A percentile compares a stretch with the other conserved stretches of the same genome.
Evolutionary conservation across 228 moss, liverwort and hornwort genomes (phyloP).

Genomic region (Sphagnum magellanicum): DNA sequence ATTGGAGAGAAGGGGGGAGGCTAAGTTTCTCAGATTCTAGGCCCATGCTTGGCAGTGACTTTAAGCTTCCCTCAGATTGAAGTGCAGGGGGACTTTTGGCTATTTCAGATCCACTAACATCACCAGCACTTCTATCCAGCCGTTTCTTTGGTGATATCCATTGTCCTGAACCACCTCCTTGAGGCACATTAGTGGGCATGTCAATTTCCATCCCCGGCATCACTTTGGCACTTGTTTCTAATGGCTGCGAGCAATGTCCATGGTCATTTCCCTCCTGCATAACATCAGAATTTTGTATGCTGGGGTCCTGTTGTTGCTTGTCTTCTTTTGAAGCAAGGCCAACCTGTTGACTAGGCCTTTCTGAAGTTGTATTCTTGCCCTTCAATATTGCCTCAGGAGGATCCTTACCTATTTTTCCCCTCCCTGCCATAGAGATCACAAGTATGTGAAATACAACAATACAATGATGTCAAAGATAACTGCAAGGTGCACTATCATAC

Average conservation of each 20-base stretch:
- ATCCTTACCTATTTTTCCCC: slow-evolving; percentile 14
- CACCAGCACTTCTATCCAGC: slow-evolving; percentile 6
- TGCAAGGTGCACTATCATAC: no score
- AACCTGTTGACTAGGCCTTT: slow-evolving; percentile 2
- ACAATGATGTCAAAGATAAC: no score
- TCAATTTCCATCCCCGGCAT: neutral
- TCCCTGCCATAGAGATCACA: neutral
- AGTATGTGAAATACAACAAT: neutral
- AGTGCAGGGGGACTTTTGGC: neutral
- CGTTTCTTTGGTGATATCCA: slow-evolving; percentile 12
- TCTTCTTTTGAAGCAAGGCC: neutral
- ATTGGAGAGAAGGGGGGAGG: no score
- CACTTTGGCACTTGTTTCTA: slow-evolving; percentile 5
- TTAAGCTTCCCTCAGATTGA: neutral
- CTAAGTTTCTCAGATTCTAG: neutral
- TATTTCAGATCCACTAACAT: slow-evolving; percentile 5
- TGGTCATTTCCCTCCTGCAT: slow-evolving; percentile 3
- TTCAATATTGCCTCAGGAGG: slow-evolving; percentile 7
- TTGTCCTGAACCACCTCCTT: slow-evolving; percentile 6
- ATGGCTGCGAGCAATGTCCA: slow-evolving; percentile 5
- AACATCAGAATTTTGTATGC: neutral
- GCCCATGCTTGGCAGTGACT: neutral
- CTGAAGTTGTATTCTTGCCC: neutral
- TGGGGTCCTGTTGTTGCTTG: neutral
- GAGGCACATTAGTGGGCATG: neutral